Evolutionary conservation across 2,329 filamentous ascomycete genomes (phyloP).

Genomic region (Aspergillus sp.): DNA sequence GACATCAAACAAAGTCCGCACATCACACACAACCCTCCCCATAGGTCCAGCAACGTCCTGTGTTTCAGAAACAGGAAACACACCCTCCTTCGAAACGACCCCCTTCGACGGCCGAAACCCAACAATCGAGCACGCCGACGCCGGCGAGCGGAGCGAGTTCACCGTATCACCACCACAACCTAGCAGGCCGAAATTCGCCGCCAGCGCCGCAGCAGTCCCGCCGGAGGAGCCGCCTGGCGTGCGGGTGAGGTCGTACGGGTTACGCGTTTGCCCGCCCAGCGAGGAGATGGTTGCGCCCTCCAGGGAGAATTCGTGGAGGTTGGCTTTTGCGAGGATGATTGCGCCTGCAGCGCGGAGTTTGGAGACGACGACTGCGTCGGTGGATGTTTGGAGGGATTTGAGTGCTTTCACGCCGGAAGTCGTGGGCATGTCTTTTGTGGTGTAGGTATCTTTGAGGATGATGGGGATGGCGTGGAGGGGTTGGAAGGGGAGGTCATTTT

Average conservation of each 20-base stretch:
- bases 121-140: conserved; percentile 57
- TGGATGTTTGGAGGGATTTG: conserved; percentile 34
- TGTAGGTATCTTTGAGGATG: too few relatives aligned
- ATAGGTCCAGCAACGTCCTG: conserved; percentile 56
- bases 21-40: conserved; percentile 38
- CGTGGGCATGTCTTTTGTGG: conserved; percentile 45
- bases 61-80: conserved; percentile 54
- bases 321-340: conserved; percentile 57
- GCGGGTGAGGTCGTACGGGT: conserved; percentile 55
- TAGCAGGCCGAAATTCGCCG: conserved; percentile 53
- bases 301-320: conserved; percentile 60
- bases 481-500: too few relatives aligned
- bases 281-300: conserved; percentile 61
- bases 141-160: conserved; percentile 59
- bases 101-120: conserved; percentile 56
- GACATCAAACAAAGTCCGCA: conserved; percentile 19
- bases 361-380: conserved; percentile 48
- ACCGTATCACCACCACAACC: conserved; percentile 59
- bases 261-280: conserved; percentile 59
- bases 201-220: conserved; percentile 58
- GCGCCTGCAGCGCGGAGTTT: conserved; percentile 50
- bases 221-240: conserved; percentile 55
- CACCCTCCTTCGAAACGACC: conserved; percentile 46
- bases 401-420: conserved; percentile 53
- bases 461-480: too few relatives aligned